phyloP scores from a whole-genome alignment of 2,329 filamentous ascomycete genomes.

The Leptosphaerulina australis region DNA sequence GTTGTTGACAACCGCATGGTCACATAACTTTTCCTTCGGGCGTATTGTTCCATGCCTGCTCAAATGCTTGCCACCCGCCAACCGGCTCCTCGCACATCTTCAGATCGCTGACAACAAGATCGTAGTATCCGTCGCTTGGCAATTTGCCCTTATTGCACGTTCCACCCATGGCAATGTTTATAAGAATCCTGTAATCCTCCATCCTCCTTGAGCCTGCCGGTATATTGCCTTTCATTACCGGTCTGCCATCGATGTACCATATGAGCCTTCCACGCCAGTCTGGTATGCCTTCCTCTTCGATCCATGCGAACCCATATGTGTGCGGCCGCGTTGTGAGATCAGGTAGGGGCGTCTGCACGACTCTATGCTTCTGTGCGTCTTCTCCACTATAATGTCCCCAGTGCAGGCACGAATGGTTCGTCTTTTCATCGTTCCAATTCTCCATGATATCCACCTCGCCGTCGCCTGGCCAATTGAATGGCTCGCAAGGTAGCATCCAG shows the following conservation, averaged over 20 bases:
- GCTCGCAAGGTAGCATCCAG: conserved; percentile 65
- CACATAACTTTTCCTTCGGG: conserved; percentile 44
- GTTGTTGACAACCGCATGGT: no score
- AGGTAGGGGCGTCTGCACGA: conserved; percentile 58
- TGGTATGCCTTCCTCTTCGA: conserved; percentile 52
- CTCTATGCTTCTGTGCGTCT: conserved; percentile 63
- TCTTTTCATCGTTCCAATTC: conserved; percentile 63
- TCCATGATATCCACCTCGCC: conserved; percentile 67
- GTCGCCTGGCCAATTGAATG: conserved; percentile 64
- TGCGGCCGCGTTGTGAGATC: conserved; percentile 57
- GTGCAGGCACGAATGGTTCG: conserved; percentile 64
- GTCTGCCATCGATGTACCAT: conserved; percentile 64
- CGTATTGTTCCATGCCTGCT: conserved; percentile 55
- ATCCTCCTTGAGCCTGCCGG: conserved; percentile 61
- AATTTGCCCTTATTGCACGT: conserved; percentile 62
- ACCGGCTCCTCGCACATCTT: conserved; percentile 60
- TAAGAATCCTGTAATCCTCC: conserved; percentile 62
- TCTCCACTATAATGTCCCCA: conserved; percentile 63
- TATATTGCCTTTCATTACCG: conserved; percentile 63
- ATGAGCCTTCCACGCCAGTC: conserved; percentile 57
- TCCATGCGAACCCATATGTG: conserved; percentile 64
- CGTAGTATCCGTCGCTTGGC: conserved; percentile 61
- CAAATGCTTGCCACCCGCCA: conserved; percentile 63
- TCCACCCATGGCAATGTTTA: conserved; percentile 68
- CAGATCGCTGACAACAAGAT: conserved; percentile 61